Percentiles rank a stretch among this genome's conserved stretches.
Conservation (phyloP, 441 rosid species). For the Corymbia citriodora region DNA sequence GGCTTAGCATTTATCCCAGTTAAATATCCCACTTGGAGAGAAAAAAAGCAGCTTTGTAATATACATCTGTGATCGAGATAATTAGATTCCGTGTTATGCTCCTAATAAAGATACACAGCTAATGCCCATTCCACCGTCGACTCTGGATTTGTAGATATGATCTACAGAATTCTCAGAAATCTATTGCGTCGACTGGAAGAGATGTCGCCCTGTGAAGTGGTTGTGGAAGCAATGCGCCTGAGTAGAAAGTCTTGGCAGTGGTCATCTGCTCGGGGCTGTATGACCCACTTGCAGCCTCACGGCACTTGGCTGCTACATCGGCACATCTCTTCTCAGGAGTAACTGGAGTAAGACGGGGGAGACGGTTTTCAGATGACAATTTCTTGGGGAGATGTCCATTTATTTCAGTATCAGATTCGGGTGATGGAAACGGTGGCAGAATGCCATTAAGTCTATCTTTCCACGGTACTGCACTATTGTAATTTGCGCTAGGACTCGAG, state of each 20-base stretch:
- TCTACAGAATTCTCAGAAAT: constrained; percentile 27
- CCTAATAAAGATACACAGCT: neutral
- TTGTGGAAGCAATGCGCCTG: constrained; percentile 35
- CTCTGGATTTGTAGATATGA: neutral
- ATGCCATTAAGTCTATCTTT: neutral
- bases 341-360: neutral
- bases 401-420: constrained; percentile 3
- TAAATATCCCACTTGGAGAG: neutral
- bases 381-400: constrained; percentile 8
- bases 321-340: constrained; percentile 12
- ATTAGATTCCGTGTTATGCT: neutral
- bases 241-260: constrained; percentile 29
- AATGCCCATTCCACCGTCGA: neutral
- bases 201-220: constrained; percentile 69
- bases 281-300: constrained; percentile 6
- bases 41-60: neutral
- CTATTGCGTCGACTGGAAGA: constrained; percentile 79
- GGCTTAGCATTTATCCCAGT: neutral
- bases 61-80: neutral
- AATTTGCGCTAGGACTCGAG: neutral
- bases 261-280: constrained; percentile 21
- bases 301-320: neutral
- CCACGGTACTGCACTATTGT: neutral
- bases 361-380: constrained; percentile 2
- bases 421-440: constrained; percentile 4